Evolutionary conservation across 495 filamentous ascomycete species (phyloP).

Genomic region (Venustampulla echinocandica): DNA sequence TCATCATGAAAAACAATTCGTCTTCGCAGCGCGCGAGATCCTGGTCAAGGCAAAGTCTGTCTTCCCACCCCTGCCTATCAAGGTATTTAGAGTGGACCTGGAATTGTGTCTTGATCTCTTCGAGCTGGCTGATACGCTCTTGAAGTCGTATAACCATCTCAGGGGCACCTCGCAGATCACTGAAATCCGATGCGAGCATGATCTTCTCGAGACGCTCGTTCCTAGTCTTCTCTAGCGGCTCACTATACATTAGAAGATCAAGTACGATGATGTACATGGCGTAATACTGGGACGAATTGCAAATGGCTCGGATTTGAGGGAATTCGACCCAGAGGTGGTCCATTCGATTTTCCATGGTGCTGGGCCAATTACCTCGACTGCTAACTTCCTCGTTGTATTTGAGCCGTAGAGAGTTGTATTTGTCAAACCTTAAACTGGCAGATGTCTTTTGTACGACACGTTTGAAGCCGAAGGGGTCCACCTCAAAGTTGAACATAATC

Average conservation of each 20-base stretch:
- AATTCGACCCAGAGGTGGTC: slow-evolving; percentile 97
- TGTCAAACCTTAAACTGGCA: slow-evolving; percentile 87
- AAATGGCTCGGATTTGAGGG: slow-evolving; percentile 81
- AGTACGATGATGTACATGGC: slow-evolving; percentile 95
- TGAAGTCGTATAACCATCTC: slow-evolving; percentile 90
- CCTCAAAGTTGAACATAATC: slow-evolving; percentile 92
- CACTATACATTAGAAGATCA: slow-evolving; percentile 88
- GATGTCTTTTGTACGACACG: slow-evolving; percentile 92
- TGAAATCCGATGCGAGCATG: slow-evolving; percentile 99
- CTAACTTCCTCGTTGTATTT: slow-evolving; percentile 96
- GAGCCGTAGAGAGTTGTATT: slow-evolving; percentile 92
- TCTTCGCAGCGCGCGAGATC: slow-evolving; percentile 88
- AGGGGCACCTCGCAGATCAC: slow-evolving; percentile 85
- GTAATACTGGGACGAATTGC: slow-evolving; percentile 93
- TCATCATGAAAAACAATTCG: slow-evolving; percentile 99
- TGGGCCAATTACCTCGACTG: slow-evolving; percentile 33
- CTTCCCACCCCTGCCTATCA: slow-evolving; percentile 85
- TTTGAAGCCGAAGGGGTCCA: slow-evolving; percentile 90
- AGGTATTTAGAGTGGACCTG: slow-evolving; percentile 83
- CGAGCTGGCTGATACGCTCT: slow-evolving; percentile 82
- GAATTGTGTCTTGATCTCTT: slow-evolving; percentile 95
- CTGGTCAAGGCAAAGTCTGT: slow-evolving; percentile 73
- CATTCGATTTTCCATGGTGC: slow-evolving; percentile 61
- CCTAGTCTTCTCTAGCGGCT: slow-evolving; percentile 90
- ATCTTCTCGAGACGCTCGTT: slow-evolving; percentile 94